A percentile compares a stretch with the other conserved stretches of the same genome.
phyloP scores from a whole-genome alignment of 768 basidiomycete species.

The Auricularia sp. region DNA sequence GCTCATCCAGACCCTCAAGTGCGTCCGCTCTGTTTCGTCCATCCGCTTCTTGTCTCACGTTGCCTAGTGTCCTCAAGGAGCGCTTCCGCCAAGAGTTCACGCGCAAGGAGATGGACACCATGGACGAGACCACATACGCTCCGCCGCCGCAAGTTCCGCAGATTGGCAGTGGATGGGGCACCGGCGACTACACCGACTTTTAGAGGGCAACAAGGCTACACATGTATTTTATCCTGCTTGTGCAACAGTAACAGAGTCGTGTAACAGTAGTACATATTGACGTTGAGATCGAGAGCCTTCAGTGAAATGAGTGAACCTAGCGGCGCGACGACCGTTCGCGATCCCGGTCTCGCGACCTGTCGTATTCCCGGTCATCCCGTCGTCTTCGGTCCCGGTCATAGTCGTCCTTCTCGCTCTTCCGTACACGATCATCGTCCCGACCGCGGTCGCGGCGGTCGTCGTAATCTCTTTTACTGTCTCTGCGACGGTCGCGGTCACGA shows the following conservation, averaged over 20 bases:
- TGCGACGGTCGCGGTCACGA: slow-evolving; percentile 17
- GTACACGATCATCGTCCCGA: slow-evolving; percentile 12
- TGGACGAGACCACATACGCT: neutral
- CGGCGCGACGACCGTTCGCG: neutral
- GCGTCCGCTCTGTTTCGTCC: neutral
- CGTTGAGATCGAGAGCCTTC: neutral
- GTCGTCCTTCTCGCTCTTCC: slow-evolving; percentile 13
- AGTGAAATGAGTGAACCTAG: neutral
- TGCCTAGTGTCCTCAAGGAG: slow-evolving; percentile 49
- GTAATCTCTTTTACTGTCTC: slow-evolving; percentile 25
- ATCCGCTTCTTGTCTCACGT: neutral
- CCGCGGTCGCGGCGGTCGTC: slow-evolving; percentile 24
- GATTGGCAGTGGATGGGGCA: neutral
- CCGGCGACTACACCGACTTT: neutral
- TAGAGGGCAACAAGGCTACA: neutral
- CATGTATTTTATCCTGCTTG: neutral
- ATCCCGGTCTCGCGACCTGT: slow-evolving; percentile 11
- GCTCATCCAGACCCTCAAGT: slow-evolving; percentile 52
- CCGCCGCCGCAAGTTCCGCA: neutral
- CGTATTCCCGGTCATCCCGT: slow-evolving; percentile 15
- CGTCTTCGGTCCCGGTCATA: slow-evolving; percentile 11
- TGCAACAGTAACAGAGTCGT: neutral
- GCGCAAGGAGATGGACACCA: slow-evolving; percentile 55
- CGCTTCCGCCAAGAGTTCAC: slow-evolving; percentile 80
- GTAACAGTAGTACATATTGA: neutral